A percentile compares a stretch with the other conserved stretches of the same genome.
Conservation (phyloP, 768 basidiomycete species). For the Kwoniella heveanensis region DNA sequence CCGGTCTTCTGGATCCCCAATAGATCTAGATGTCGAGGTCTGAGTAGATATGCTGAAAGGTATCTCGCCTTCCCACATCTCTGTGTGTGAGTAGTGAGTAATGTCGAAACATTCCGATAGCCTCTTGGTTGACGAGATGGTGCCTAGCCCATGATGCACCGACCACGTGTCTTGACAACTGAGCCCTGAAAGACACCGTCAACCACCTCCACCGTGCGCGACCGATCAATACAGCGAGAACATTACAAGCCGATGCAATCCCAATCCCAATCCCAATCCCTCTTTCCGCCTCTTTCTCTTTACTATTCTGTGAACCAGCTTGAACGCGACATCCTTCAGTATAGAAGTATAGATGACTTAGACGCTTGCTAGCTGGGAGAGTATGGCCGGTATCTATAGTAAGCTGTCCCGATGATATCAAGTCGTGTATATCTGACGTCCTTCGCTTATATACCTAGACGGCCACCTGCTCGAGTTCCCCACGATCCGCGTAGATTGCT, state of each 20-base stretch:
- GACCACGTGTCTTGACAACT: background rate
- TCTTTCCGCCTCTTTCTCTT: background rate
- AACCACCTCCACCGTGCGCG: constrained; percentile 1
- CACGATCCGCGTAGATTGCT: constrained; percentile 81
- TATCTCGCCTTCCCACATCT: too few species aligned
- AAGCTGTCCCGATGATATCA: constrained; percentile 5
- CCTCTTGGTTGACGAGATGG: too few species aligned
- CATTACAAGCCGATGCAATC: too few species aligned
- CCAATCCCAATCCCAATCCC: background rate
- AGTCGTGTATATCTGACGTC: too few species aligned
- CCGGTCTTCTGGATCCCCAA: too few species aligned
- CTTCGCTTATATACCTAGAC: constrained; percentile 47
- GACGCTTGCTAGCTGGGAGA: background rate
- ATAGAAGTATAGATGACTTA: background rate
- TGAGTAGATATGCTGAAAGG: too few species aligned
- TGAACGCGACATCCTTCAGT: too few species aligned
- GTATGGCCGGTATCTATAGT: constrained; percentile 54
- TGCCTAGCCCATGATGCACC: background rate
- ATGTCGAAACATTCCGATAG: too few species aligned
- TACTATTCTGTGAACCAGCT: background rate
- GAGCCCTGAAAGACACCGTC: background rate
- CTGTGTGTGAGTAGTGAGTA: too few species aligned
- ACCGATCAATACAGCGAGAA: background rate
- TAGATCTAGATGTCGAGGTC: too few species aligned
- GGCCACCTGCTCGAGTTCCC: constrained; percentile 75